Evolutionary conservation across 2,329 filamentous ascomycete species (phyloP).

Genomic region (Ilyonectria robusta): DNA sequence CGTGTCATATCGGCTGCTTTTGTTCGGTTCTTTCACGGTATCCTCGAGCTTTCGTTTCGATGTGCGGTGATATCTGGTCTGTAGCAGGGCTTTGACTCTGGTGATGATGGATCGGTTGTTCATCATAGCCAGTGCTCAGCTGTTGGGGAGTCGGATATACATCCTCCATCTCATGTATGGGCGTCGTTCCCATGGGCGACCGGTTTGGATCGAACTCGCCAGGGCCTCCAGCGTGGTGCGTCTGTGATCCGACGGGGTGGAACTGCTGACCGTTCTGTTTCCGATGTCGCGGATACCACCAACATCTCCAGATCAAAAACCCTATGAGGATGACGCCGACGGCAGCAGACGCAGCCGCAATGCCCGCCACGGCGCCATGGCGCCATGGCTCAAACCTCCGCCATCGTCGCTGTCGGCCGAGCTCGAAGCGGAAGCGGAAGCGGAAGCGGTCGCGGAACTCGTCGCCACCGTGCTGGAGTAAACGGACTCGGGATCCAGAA

Average conservation of each 20-base stretch:
- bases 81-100: not conserved
- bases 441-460: not conserved
- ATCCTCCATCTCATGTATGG: slow-evolving; percentile 3
- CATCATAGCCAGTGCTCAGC: not conserved
- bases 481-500: not conserved
- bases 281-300: not conserved
- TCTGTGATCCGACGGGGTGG: not conserved
- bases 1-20: no score
- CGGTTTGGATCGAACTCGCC: not conserved
- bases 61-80: not conserved
- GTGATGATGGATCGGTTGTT: not conserved
- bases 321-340: not conserved
- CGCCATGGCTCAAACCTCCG: not conserved
- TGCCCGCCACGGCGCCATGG: not conserved
- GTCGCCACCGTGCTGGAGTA: not conserved
- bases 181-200: not conserved
- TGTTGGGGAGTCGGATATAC: slow-evolving; percentile 1
- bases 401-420: not conserved
- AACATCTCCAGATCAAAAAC: not conserved
- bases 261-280: not conserved
- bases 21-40: not conserved
- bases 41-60: not conserved
- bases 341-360: not conserved
- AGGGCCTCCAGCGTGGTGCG: not conserved
- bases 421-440: not conserved